These are phyloP conservation scores for Nemania serpens DNA, from an alignment of 2,329 filamentous ascomycete genomes.

Conservation along the genomic window DNA sequence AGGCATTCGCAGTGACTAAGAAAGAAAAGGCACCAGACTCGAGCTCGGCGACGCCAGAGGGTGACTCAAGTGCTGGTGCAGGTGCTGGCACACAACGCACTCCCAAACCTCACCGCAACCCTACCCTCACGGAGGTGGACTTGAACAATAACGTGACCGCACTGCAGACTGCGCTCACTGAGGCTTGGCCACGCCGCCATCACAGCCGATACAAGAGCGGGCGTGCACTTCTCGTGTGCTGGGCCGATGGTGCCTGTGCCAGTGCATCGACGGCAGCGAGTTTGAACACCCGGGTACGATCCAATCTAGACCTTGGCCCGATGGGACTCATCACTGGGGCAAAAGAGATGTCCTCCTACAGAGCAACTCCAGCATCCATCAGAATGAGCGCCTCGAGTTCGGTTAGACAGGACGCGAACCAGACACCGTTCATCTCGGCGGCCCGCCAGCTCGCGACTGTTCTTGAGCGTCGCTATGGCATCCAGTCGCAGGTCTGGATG, in stretches of 20 bases:
- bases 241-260: conserved; percentile 12
- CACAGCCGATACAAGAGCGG: conserved; percentile 19
- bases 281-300: background rate
- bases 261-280: background rate
- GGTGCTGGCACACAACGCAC: no score
- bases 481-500: conserved; percentile 22
- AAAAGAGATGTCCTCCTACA: background rate
- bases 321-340: background rate
- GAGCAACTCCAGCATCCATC: background rate
- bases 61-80: no score
- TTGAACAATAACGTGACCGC: conserved; percentile 1
- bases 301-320: background rate
- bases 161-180: background rate
- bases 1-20: conserved; percentile 1
- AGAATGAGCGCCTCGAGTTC: background rate
- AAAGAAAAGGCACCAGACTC: background rate
- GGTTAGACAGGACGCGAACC: background rate
- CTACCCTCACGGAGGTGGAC: conserved; percentile 8
- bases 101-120: background rate
- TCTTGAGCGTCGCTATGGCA: conserved; percentile 16
- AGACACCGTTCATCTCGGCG: conserved; percentile 19
- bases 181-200: conserved; percentile 21
- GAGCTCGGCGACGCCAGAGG: background rate
- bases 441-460: conserved; percentile 20
- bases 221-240: conserved; percentile 26